Conservation (phyloP, 768 basidiomycete species). For the Boletus vermiculosoides region DNA sequence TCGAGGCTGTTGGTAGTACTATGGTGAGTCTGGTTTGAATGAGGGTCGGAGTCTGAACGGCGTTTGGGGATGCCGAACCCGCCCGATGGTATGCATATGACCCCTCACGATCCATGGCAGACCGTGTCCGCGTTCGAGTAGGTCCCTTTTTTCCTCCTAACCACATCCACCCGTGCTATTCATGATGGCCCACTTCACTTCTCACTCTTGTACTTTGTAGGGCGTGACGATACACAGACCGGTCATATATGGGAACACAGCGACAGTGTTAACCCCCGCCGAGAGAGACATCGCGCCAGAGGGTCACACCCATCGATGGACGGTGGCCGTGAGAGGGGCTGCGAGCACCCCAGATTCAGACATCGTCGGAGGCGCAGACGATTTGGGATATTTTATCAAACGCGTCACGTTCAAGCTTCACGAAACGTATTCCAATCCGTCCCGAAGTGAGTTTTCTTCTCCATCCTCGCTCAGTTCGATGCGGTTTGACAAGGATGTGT, state of each 20-base stretch:
- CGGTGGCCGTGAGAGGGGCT: slow-evolving; percentile 89
- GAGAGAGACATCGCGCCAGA: slow-evolving; percentile 60
- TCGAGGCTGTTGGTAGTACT: not conserved
- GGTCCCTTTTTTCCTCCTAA: slow-evolving; percentile 25
- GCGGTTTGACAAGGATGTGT: not conserved
- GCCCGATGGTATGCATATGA: slow-evolving; percentile 25
- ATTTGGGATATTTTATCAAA: slow-evolving; percentile 89
- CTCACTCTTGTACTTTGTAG: slow-evolving; percentile 37
- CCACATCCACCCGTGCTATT: not conserved
- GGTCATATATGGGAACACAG: slow-evolving; percentile 94
- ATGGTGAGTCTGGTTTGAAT: not conserved
- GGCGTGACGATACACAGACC: slow-evolving; percentile 86
- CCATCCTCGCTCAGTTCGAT: not conserved
- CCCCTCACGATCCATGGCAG: slow-evolving; percentile 48
- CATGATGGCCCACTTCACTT: not conserved
- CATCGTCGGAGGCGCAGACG: slow-evolving; percentile 86
- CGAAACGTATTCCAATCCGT: slow-evolving; percentile 91
- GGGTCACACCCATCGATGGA: slow-evolving; percentile 96
- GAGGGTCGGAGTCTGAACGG: slow-evolving; percentile 34
- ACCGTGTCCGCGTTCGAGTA: slow-evolving; percentile 80
- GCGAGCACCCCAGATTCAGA: slow-evolving; percentile 71
- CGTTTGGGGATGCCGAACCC: slow-evolving; percentile 36
- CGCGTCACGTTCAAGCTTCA: slow-evolving; percentile 97
- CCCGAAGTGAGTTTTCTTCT: slow-evolving; percentile 62
- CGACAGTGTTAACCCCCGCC: slow-evolving; percentile 68